Conservation (phyloP, 2,329 filamentous ascomycete species). For the Parasarocladium wereldwijsianum region DNA sequence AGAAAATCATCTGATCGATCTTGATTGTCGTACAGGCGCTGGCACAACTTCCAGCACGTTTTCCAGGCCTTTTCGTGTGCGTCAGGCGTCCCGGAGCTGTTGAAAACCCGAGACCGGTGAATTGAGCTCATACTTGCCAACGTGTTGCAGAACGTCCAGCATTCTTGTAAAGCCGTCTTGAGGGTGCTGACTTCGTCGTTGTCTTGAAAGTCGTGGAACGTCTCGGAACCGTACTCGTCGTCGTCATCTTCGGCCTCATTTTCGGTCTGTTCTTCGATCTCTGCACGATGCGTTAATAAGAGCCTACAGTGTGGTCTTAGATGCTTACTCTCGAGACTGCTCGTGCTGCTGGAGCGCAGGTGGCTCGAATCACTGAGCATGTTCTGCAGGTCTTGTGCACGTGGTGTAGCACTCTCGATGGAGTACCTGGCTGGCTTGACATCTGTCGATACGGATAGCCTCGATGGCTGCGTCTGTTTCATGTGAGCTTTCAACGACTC, state of each 20-base stretch:
- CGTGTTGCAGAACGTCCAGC: constrained; percentile 90
- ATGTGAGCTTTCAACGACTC: constrained; percentile 6
- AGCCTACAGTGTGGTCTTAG: no score
- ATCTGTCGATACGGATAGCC: constrained; percentile 62
- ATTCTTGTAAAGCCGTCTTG: constrained; percentile 68
- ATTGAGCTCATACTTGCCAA: constrained; percentile 72
- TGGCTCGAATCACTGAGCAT: constrained; percentile 41
- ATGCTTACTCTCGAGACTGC: constrained; percentile 61
- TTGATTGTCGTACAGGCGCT: constrained; percentile 70
- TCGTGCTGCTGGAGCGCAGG: constrained; percentile 51
- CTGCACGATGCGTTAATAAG: constrained; percentile 17
- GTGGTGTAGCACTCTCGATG: constrained; percentile 58
- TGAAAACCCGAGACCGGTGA: constrained; percentile 67
- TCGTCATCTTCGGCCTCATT: constrained; percentile 40
- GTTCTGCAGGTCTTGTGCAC: constrained; percentile 70
- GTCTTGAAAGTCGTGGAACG: constrained; percentile 25
- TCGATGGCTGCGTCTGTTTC: constrained; percentile 25
- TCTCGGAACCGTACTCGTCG: constrained; percentile 31
- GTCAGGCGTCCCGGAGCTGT: constrained; percentile 57
- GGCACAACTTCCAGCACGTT: constrained; percentile 85
- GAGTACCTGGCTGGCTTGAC: constrained; percentile 52
- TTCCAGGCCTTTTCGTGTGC: constrained; percentile 84
- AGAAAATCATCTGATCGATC: constrained; percentile 54
- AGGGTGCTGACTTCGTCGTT: constrained; percentile 52
- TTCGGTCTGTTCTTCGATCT: constrained; percentile 40